These are phyloP conservation scores for Trametes cubensis DNA, from an alignment of 768 basidiomycete species.

Conservation along the genomic window DNA sequence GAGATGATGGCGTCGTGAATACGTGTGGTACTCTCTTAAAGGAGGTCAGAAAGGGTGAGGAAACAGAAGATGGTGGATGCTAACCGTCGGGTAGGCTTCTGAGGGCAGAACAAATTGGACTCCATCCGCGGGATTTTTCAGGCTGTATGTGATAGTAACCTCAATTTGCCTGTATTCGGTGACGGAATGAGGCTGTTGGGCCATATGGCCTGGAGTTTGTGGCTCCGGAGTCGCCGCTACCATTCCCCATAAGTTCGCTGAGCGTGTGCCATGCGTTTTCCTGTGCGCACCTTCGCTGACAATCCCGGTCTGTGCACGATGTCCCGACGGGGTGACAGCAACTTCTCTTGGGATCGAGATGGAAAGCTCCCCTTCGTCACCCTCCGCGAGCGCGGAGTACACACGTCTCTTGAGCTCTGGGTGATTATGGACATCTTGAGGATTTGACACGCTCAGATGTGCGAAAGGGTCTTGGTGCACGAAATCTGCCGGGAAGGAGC, in stretches of 20 bases:
- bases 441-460: conserved; percentile 63
- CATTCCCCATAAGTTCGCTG: neutral
- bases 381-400: conserved; percentile 88
- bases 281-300: conserved; percentile 57
- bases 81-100: conserved; percentile 83
- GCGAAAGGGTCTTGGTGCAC: conserved; percentile 75
- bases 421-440: conserved; percentile 82
- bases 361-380: conserved; percentile 92
- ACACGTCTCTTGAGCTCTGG: conserved; percentile 92
- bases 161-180: conserved; percentile 77
- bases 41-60: neutral
- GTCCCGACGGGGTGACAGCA: conserved; percentile 61
- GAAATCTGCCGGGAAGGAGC: conserved; percentile 74
- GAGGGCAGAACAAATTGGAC: conserved; percentile 82
- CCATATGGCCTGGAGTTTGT: conserved; percentile 56
- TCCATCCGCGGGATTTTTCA: conserved; percentile 82
- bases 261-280: neutral
- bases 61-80: neutral
- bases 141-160: conserved; percentile 77
- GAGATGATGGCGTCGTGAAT: conserved; percentile 84
- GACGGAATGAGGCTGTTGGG: conserved; percentile 38
- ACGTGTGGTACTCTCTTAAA: conserved; percentile 87
- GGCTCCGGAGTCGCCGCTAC: conserved; percentile 81
- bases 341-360: conserved; percentile 83
- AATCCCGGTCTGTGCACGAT: conserved; percentile 43